Evolutionary conservation across 352 stramenopile species (phyloP).

Genomic region (Phytophthora brassicae): DNA sequence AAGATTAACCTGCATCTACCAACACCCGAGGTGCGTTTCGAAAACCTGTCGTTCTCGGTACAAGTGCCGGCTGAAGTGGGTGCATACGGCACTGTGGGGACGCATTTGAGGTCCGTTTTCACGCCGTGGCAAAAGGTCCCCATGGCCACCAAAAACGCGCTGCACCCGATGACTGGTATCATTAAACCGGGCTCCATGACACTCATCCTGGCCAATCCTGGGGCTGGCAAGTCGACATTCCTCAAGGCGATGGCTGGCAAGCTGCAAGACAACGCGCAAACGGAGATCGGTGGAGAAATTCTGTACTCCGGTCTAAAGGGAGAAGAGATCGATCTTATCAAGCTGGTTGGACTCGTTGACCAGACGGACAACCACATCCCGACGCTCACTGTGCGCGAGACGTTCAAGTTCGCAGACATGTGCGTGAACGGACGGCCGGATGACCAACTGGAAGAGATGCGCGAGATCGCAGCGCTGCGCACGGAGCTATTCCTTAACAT

Average conservation of each 20-base stretch:
- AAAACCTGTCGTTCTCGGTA: conserved; percentile 66
- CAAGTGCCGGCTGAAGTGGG: conserved; percentile 43
- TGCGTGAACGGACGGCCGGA: conserved; percentile 48
- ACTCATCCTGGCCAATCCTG: conserved; percentile 71
- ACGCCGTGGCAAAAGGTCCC: conserved; percentile 52
- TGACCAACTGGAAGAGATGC: conserved; percentile 70
- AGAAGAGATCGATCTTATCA: conserved; percentile 65
- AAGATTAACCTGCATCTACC: conserved; percentile 61
- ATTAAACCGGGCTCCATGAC: conserved; percentile 54
- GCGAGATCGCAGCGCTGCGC: conserved; percentile 56
- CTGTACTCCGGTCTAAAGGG: conserved; percentile 58
- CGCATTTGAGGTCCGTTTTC: conserved; percentile 49
- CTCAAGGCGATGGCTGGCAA: conserved; percentile 73
- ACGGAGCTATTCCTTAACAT: conserved; percentile 73
- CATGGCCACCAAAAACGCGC: conserved; percentile 47
- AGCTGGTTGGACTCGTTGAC: conserved; percentile 65
- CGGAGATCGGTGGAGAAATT: conserved; percentile 55
- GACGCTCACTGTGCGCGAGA: conserved; percentile 29
- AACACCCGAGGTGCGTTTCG: conserved; percentile 64
- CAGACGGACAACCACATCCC: conserved; percentile 34
- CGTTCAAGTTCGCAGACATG: conserved; percentile 35
- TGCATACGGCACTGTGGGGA: conserved; percentile 54
- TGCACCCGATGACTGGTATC: conserved; percentile 88
- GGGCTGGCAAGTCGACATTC: conserved; percentile 77
- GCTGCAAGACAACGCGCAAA: conserved; percentile 46